Percentiles rank a stretch among this genome's conserved stretches.
Conservation (phyloP, 345 rosid genomes). For the Lenwebbia sp. region DNA sequence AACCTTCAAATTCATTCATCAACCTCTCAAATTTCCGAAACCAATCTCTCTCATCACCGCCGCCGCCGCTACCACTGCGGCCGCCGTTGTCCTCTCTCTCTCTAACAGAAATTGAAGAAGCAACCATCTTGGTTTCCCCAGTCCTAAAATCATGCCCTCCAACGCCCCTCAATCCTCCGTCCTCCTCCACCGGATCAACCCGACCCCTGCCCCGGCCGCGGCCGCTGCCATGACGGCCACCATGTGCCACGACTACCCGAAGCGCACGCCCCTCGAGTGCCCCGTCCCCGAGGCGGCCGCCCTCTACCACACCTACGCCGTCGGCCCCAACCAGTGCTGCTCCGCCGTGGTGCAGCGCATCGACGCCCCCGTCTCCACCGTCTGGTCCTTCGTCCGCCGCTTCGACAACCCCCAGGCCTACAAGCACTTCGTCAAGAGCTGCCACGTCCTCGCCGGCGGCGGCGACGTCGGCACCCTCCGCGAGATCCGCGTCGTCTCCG, state of each 20-base stretch:
- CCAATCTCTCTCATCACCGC: not conserved
- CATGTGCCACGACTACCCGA: not conserved
- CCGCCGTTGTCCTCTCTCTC: not conserved
- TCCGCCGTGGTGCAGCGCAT: slow-evolving; percentile 41
- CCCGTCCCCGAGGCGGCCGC: slow-evolving; percentile 28
- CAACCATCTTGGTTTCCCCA: not conserved
- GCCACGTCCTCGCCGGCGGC: slow-evolving; percentile 36
- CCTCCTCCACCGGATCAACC: slow-evolving; percentile 7
- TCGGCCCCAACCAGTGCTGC: slow-evolving; percentile 44
- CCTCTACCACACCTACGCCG: slow-evolving; percentile 24
- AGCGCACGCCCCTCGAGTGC: slow-evolving; percentile 12
- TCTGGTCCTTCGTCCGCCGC: slow-evolving; percentile 56
- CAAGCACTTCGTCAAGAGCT: slow-evolving; percentile 54
- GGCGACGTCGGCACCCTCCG: slow-evolving; percentile 42
- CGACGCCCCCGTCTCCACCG: slow-evolving; percentile 36
- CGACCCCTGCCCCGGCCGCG: not conserved
- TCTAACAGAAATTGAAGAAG: not conserved
- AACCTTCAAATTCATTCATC: not conserved
- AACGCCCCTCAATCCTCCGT: slow-evolving; percentile 1
- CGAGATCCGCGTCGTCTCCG: slow-evolving; percentile 39
- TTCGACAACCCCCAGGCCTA: slow-evolving; percentile 46
- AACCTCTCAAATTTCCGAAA: not conserved
- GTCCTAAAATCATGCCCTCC: slow-evolving; percentile 1
- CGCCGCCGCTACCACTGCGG: not conserved
- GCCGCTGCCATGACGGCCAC: not conserved